These are phyloP conservation scores for Phytophthora chlamydospora DNA, from an alignment of 352 stramenopile species.

Conservation along the genomic window DNA sequence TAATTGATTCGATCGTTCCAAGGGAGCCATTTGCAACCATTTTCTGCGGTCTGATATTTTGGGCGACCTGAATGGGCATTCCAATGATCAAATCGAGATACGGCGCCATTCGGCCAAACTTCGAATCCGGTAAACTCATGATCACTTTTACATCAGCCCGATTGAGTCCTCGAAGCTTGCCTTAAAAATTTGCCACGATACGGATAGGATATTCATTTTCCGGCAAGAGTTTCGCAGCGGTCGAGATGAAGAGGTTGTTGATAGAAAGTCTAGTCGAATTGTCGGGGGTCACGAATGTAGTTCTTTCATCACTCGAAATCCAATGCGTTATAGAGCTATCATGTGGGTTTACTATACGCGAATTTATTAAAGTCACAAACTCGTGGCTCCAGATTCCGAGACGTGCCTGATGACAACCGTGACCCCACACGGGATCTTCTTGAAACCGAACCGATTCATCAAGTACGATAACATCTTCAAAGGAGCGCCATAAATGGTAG, in stretches of 20 bases:
- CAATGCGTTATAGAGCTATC: no score
- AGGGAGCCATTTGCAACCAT: constrained; percentile 10
- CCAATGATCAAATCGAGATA: constrained; percentile 19
- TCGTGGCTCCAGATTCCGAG: neutral
- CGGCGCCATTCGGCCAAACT: constrained; percentile 17
- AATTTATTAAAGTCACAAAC: constrained; percentile 6
- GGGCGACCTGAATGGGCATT: constrained; percentile 20
- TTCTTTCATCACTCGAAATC: no score
- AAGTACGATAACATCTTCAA: neutral
- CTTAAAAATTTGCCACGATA: constrained; percentile 7
- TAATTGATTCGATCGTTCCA: neutral
- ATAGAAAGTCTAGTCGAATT: constrained; percentile 5
- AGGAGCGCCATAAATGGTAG: constrained; percentile 1
- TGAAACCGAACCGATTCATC: constrained; percentile 11
- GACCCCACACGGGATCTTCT: neutral
- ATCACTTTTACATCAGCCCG: neutral
- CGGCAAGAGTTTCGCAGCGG: neutral
- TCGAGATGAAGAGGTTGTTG: constrained; percentile 1
- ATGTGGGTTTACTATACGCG: neutral
- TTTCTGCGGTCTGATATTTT: constrained; percentile 13
- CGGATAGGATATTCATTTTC: constrained; percentile 1
- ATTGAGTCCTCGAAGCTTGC: neutral
- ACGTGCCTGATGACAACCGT: neutral
- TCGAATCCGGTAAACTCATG: neutral
- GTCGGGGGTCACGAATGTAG: constrained; percentile 5